Conservation (phyloP, 768 basidiomycete species). For the Naganishia onofrii region DNA sequence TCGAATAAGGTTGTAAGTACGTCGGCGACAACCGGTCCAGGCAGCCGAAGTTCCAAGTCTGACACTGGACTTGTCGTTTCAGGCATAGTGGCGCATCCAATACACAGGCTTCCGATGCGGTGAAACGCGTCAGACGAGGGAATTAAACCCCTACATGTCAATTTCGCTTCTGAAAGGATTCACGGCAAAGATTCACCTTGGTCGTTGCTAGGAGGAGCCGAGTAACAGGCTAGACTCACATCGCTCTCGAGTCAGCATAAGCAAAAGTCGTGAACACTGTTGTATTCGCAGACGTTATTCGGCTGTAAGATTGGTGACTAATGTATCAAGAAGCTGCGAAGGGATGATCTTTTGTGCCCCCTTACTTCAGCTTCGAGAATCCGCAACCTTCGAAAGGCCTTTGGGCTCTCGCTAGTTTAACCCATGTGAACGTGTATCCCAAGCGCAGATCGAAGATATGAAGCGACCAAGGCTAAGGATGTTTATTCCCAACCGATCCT, state of each 20-base stretch:
- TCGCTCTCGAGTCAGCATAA: too few species aligned
- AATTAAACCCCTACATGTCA: neutral
- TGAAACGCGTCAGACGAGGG: neutral
- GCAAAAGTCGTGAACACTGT: neutral
- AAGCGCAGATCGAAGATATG: too few species aligned
- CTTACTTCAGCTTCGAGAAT: neutral
- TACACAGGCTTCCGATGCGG: neutral
- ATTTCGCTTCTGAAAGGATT: neutral
- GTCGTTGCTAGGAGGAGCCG: neutral
- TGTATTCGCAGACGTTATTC: neutral
- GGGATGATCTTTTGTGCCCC: neutral
- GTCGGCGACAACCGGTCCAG: neutral
- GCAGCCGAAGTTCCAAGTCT: neutral
- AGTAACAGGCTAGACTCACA: too few species aligned
- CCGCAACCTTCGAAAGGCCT: neutral
- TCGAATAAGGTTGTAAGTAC: conserved; percentile 21
- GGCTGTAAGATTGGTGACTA: neutral
- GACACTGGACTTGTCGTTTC: neutral
- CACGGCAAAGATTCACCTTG: neutral
- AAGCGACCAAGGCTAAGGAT: too few species aligned
- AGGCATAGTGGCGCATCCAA: neutral
- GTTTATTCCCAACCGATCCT: too few species aligned
- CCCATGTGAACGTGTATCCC: too few species aligned
- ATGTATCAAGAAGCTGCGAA: neutral
- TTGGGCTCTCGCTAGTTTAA: too few species aligned